Evolutionary conservation across 75 land plant genomes (phyloP), one percentile per base, ranked within the genome.

Genomic region (Cunninghamia lanceolata): DNA sequence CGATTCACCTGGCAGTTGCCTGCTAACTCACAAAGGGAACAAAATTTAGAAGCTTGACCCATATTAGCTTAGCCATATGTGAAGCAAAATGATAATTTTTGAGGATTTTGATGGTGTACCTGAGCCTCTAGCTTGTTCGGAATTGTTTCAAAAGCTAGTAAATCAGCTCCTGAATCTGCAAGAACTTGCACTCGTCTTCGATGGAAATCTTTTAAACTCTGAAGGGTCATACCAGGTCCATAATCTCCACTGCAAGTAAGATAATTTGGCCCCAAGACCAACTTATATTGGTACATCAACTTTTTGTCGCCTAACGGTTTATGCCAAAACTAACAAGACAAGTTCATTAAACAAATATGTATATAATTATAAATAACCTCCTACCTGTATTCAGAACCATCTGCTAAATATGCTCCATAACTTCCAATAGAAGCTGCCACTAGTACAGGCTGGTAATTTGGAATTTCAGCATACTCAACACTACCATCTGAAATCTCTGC

Each of bases 381-480:
- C 7, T 85, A 98, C 99, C 96, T 95, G 89, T 98, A 96, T 85
- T 98, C 99, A 83, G 99, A 98, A 40, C 99, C 99, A 93, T 98
- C 99, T 47, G 99, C 99, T 83, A 98, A 88, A 88, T 95, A 98
- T 21, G 99, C 99, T 11, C 99, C 99, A 91, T 98, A 98, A 84
- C 99, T 96, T 50, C 99, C 99, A n/a, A 96, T 91, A 71, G 99
- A 96, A 34, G 99, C 99, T 85, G 95, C 99, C 74, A 98, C 94
- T 74, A 98, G 83, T 5, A 94, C 91, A 34, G 90, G 96, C 45
- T 86, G 90, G 2, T 82, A 38, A 17, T 84, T 90, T 42, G 88
- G 86, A 78, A 86, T 86, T 80, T 36, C 85, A 15, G 76, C 89
- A 85, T 83, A 83, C 52, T 35, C 84, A 86, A 3, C 36, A 17